Percentiles rank a stretch among this genome's conserved stretches.
Evolutionary conservation across 192 early-diverging fungal genomes (phyloP).

Genomic region (Linnemannia exigua): DNA sequence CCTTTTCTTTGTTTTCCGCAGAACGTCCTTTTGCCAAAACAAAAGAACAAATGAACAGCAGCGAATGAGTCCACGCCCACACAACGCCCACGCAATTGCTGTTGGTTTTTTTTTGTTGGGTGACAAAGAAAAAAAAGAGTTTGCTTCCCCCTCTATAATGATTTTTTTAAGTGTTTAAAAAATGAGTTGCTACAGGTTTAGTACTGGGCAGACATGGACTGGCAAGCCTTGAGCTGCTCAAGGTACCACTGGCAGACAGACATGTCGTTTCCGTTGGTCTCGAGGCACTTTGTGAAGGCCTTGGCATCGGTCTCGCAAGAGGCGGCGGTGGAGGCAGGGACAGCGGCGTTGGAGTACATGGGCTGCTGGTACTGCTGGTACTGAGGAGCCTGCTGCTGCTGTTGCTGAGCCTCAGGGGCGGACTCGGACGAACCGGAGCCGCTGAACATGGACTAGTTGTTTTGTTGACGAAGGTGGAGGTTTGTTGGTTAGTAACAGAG

Average conservation of each 20-base stretch:
- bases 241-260: slow-evolving; percentile 91
- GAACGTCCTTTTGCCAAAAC: background rate
- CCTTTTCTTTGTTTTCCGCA: background rate
- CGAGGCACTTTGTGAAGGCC: slow-evolving; percentile 90
- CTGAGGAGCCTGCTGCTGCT: slow-evolving; percentile 33
- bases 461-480: background rate
- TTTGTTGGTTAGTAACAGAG: background rate
- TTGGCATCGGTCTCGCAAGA: slow-evolving; percentile 83
- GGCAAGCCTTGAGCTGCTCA: slow-evolving; percentile 87
- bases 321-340: slow-evolving; percentile 37
- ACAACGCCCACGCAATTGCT: background rate
- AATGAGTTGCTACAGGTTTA: slow-evolving; percentile 46
- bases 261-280: slow-evolving; percentile 85
- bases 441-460: slow-evolving; percentile 62
- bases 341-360: slow-evolving; percentile 54
- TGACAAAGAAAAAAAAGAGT: background rate
- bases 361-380: slow-evolving; percentile 58
- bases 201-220: slow-evolving; percentile 58
- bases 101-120: background rate
- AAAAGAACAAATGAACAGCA: background rate
- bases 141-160: background rate
- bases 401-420: slow-evolving; percentile 53
- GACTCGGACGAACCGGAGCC: slow-evolving; percentile 60
- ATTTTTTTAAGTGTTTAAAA: background rate
- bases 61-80: background rate